Evolutionary conservation across 257 asterid species (phyloP).

Genomic region (Rauvolfia tetraphylla): DNA sequence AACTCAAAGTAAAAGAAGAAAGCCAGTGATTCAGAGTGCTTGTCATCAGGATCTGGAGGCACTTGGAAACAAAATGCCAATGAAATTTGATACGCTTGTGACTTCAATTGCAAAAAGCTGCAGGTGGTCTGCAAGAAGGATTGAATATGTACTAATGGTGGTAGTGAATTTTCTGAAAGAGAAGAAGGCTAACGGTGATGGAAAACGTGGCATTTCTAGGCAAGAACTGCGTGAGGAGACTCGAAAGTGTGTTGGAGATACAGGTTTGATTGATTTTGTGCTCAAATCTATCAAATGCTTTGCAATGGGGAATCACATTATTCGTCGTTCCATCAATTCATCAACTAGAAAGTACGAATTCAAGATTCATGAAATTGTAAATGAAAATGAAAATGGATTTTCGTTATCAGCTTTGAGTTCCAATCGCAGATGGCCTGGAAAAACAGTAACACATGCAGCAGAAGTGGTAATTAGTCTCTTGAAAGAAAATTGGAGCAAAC

Average conservation of each 20-base stretch:
- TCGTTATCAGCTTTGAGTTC: conserved; percentile 9
- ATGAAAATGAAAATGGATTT: conserved; percentile 13
- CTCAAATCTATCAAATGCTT: conserved; percentile 66
- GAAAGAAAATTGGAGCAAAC: conserved; percentile 14
- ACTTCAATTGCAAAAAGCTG: conserved; percentile 45
- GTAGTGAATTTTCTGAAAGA: conserved; percentile 50
- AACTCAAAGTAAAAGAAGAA: conserved; percentile 3
- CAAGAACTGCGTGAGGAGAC: conserved; percentile 64
- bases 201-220: conserved; percentile 44
- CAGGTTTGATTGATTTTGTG: conserved; percentile 85
- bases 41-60: neutral
- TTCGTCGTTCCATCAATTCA: conserved; percentile 50
- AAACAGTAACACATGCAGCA: conserved; percentile 27
- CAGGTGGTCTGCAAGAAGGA: conserved; percentile 69
- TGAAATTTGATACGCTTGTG: conserved; percentile 38
- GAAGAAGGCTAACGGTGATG: conserved; percentile 26
- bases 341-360: conserved; percentile 46
- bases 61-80: conserved; percentile 16
- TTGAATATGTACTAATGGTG: conserved; percentile 43
- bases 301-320: conserved; percentile 39
- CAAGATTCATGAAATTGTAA: conserved; percentile 30
- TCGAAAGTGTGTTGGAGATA: conserved; percentile 65
- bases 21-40: neutral
- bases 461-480: conserved; percentile 21
- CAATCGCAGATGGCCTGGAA: conserved; percentile 30